Conservation (phyloP, 306 rosid genomes). For the Lathyrus tuberosus region DNA sequence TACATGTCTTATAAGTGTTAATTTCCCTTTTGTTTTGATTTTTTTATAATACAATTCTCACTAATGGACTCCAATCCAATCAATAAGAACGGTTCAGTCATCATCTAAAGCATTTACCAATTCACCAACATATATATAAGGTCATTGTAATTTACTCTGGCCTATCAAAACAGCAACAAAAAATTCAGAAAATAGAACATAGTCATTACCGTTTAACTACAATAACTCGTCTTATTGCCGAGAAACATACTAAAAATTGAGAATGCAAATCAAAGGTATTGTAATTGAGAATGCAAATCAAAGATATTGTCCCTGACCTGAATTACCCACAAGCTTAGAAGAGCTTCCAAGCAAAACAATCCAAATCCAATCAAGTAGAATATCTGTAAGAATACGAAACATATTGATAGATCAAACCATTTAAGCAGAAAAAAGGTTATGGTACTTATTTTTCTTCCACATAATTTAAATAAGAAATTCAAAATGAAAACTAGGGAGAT, state of each 20-base stretch:
- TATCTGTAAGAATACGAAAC: slow-evolving; percentile 56
- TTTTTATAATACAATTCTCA: no score
- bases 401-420: slow-evolving; percentile 25
- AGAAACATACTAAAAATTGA: slow-evolving; percentile 33
- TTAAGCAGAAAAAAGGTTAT: slow-evolving; percentile 23
- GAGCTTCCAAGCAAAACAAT: slow-evolving; percentile 92
- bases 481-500: slow-evolving; percentile 4
- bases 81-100: no score
- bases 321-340: slow-evolving; percentile 95
- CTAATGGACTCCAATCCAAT: no score
- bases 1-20: no score
- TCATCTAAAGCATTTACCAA: no score
- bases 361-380: slow-evolving; percentile 92
- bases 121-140: not conserved
- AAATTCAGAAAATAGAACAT: not conserved
- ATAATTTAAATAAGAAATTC: not conserved
- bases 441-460: not conserved
- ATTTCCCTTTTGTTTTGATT: no score
- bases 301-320: slow-evolving; percentile 61
- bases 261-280: slow-evolving; percentile 25
- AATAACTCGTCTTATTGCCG: slow-evolving; percentile 6
- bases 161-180: slow-evolving; percentile 14
- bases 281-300: slow-evolving; percentile 29
- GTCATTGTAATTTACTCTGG: not conserved
- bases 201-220: slow-evolving; percentile 6